These are phyloP conservation scores for Xylaria sp. DNA, from an alignment of 2,329 filamentous ascomycete species.

Conservation along the genomic window DNA sequence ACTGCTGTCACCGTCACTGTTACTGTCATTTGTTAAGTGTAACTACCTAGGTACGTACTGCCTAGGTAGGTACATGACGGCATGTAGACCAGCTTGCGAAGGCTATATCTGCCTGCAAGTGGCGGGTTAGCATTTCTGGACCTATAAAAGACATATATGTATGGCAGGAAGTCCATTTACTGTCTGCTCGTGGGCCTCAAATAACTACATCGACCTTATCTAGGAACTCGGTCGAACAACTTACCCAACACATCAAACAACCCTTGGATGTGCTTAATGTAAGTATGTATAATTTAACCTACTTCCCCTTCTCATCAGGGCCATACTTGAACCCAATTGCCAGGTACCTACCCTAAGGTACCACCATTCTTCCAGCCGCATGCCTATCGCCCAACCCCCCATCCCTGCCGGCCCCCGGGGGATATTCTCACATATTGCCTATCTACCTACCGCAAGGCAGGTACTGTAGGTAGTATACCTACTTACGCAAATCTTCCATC, in stretches of 20 bases:
- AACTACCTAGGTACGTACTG: too few species aligned
- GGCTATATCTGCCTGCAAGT: slow-evolving; percentile 32
- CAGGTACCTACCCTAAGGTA: neutral
- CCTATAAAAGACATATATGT: neutral
- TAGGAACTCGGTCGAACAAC: neutral
- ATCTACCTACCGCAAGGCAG: neutral
- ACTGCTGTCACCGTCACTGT: neutral
- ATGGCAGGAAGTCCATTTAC: neutral
- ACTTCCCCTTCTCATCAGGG: neutral
- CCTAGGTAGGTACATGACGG: neutral
- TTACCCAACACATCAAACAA: neutral
- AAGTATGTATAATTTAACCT: neutral
- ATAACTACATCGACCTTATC: neutral
- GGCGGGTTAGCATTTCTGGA: slow-evolving; percentile 13
- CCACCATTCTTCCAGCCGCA: slow-evolving; percentile 9
- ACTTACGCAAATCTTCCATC: slow-evolving; percentile 34
- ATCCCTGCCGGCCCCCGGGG: neutral
- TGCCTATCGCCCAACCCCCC: neutral
- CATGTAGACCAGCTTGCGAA: slow-evolving; percentile 34
- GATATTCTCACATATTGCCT: slow-evolving; percentile 8
- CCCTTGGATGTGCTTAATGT: neutral
- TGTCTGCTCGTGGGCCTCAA: neutral
- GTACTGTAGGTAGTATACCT: too few species aligned
- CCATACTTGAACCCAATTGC: neutral
- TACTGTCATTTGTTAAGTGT: too few species aligned